Conservation (phyloP, 108 stramenopile species). For the Parmales sp. region DNA sequence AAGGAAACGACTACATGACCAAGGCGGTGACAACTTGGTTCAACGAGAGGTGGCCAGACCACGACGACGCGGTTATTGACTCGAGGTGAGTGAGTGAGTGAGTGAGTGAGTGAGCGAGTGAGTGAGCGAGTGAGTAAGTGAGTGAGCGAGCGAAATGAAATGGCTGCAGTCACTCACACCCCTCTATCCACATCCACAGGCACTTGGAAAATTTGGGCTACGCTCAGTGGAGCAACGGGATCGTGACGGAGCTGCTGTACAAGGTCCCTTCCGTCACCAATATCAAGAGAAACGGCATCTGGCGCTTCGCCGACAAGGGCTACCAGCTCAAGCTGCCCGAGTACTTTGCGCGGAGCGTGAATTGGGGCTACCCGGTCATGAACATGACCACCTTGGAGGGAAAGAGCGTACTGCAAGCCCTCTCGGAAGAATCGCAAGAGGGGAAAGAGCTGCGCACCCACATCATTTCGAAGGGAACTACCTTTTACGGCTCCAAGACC, state of each 20-base stretch:
- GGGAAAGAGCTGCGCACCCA: not conserved
- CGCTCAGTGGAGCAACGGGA: constrained; percentile 1
- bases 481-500: not conserved
- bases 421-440: not conserved
- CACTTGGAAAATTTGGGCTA: not conserved
- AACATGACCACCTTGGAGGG: not conserved
- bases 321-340: not conserved
- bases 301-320: not conserved
- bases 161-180: too few species aligned
- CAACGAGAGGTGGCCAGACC: not conserved
- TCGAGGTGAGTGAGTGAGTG: too few species aligned
- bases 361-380: not conserved
- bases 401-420: not conserved
- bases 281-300: not conserved
- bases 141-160: too few species aligned
- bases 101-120: too few species aligned
- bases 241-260: not conserved
- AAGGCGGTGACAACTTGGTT: not conserved
- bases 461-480: not conserved
- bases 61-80: not conserved
- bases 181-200: not conserved
- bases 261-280: not conserved
- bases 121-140: too few species aligned
- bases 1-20: not conserved
- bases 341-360: not conserved